Evolutionary conservation across 2,329 filamentous ascomycete genomes (phyloP), one percentile per base, ranked within the genome.

Genomic region (Thelonectria rubi): DNA sequence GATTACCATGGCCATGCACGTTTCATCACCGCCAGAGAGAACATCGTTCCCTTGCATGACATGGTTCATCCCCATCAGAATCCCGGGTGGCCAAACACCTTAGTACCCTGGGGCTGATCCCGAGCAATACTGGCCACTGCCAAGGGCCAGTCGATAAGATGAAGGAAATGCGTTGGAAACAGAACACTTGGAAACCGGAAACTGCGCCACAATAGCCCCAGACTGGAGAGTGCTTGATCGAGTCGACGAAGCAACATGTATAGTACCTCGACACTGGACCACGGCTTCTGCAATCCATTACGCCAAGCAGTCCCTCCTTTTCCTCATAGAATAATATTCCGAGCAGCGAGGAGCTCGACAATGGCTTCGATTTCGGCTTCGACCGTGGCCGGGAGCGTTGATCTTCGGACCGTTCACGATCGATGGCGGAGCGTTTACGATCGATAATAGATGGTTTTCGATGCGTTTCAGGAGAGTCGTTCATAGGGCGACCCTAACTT

Each of bases 371-470:
- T 52, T 56, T 43, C 47, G 58, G 37, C 17, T 42, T 26, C 12
- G 24, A 34, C 17, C 40, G 32, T 21, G 42, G 48, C 15, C 32
- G 42, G 40, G 24, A 42, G 47, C 39, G 32, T 56, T 56, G 47
- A 61, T 61, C 58, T 61, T 24, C 32, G 51, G 53, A 61, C 34
- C n/a, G 40, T 56, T 48, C 34, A 43, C 53, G 58, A 61, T 61
- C 58, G 58, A 56, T 56, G 48, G 58, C 24, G 48, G 53, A 55
- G 37, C 42, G 40, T 52, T 61, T 56, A 56, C 58, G 58, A 61
- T 61, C 58, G 58, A 61, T 61, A 47, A 37, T 46, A 50, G 58
- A 48, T 49, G 58, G 53, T 61, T 53, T 56, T 34, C 48, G 58
- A 56, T 61, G 42, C 24, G 58, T 61, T 61, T 61, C 58, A 61